Percentiles rank a stretch among this genome's conserved stretches.
Conservation (phyloP, 768 basidiomycete genomes). For the Stropharia rugosoannulata region DNA sequence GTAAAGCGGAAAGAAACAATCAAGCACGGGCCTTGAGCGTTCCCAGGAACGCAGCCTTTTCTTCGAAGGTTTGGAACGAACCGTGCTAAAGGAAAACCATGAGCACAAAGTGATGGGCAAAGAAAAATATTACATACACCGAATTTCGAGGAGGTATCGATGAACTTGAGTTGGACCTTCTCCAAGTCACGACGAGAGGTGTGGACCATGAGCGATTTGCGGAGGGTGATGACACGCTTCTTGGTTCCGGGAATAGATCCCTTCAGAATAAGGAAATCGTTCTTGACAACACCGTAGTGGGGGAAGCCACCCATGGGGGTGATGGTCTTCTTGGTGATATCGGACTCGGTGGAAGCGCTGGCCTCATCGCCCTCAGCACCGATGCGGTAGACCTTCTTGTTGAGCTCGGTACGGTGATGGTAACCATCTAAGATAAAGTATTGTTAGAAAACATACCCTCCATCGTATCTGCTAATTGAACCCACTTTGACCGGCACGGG, state of each 20-base stretch:
- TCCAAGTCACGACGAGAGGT: slow-evolving; percentile 95
- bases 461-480: slow-evolving; percentile 13
- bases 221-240: slow-evolving; percentile 97
- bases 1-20: slow-evolving; percentile 34
- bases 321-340: slow-evolving; percentile 90
- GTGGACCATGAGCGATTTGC: slow-evolving; percentile 96
- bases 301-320: slow-evolving; percentile 99
- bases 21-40: slow-evolving; percentile 83
- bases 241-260: slow-evolving; percentile 94
- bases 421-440: slow-evolving; percentile 65
- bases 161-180: slow-evolving; percentile 98
- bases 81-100: slow-evolving; percentile 60
- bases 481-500: slow-evolving; percentile 99
- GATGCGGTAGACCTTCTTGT: slow-evolving; percentile 99
- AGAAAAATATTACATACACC: slow-evolving; percentile 57
- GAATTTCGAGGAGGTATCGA: slow-evolving; percentile 97
- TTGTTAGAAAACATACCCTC: slow-evolving; percentile 2
- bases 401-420: slow-evolving; percentile 95
- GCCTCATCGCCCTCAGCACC: slow-evolving; percentile 73
- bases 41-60: slow-evolving; percentile 94
- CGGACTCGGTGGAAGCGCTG: slow-evolving; percentile 93
- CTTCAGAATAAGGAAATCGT: slow-evolving; percentile 97
- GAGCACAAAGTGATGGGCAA: neutral
- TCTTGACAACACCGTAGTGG: slow-evolving; percentile 98
- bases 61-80: slow-evolving; percentile 94